Evolutionary conservation across 148 eudicot species (phyloP).

Genomic region (Diospyros kaki): DNA sequence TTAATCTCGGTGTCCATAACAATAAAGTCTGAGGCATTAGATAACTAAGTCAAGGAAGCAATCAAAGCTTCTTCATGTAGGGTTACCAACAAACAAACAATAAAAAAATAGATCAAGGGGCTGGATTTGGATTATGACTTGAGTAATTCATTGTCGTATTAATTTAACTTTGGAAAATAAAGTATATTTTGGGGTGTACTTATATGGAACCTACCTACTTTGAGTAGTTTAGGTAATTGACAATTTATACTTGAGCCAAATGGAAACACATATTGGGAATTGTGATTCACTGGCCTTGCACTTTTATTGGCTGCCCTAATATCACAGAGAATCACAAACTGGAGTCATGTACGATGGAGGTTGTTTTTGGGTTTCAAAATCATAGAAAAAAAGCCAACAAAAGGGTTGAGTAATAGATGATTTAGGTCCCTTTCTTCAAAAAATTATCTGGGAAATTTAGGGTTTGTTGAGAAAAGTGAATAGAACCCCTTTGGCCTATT

Average conservation of each 20-base stretch:
- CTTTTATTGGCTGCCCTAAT: background rate
- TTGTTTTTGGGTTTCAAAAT: too few species aligned
- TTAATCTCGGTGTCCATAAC: background rate
- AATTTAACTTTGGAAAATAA: background rate
- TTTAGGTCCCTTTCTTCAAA: background rate
- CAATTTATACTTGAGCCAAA: background rate
- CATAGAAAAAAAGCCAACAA: background rate
- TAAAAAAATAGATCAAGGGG: constrained; percentile 7
- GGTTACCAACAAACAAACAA: constrained; percentile 26
- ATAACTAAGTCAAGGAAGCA: constrained; percentile 3
- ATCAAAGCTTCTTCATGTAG: constrained; percentile 19
- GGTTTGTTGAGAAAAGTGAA: constrained; percentile 2
- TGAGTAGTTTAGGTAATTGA: background rate
- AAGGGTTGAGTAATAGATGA: background rate
- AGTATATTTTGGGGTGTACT: background rate
- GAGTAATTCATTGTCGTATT: background rate
- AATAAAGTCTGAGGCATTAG: background rate
- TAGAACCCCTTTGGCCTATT: background rate
- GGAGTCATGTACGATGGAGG: background rate
- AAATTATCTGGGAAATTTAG: background rate
- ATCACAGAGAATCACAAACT: background rate
- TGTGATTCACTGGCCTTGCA: background rate
- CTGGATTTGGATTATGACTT: background rate
- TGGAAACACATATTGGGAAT: constrained; percentile 1
- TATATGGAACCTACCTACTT: background rate